Conservation (phyloP, 108 stramenopile species). For the Poteriospumella lacustris region DNA sequence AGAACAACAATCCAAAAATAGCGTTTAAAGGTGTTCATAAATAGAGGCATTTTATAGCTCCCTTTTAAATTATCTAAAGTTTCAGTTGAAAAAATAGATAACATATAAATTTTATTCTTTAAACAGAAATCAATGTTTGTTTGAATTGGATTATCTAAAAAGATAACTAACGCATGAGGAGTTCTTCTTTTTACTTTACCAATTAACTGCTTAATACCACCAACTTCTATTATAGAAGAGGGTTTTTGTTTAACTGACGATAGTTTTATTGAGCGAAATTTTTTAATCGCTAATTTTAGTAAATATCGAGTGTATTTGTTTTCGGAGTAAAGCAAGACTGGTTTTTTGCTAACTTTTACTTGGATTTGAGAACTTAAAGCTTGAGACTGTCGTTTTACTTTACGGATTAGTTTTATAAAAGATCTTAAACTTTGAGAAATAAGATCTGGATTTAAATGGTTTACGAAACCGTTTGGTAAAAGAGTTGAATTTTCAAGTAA, state of each 20-base stretch:
- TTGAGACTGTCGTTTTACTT: conserved; percentile 8
- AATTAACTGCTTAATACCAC: conserved; percentile 8
- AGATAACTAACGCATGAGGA: conserved; percentile 7
- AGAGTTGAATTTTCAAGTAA: conserved; percentile 9
- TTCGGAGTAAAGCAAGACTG: conserved; percentile 7
- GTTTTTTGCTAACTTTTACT: conserved; percentile 9
- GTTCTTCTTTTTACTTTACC: conserved; percentile 8
- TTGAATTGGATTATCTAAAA: conserved; percentile 9
- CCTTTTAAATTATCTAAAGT: conserved; percentile 9
- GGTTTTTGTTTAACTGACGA: conserved; percentile 8
- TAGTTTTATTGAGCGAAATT: conserved; percentile 9
- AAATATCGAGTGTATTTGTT: conserved; percentile 9
- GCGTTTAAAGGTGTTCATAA: conserved; percentile 8
- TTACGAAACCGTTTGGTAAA: conserved; percentile 8
- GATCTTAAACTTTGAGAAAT: conserved; percentile 9
- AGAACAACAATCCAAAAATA: conserved; percentile 9
- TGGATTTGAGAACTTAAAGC: conserved; percentile 8
- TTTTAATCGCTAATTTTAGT: conserved; percentile 9
- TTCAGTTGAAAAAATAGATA: conserved; percentile 9
- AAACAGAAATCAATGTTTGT: conserved; percentile 9
- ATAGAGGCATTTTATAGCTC: conserved; percentile 3
- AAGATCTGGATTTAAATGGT: conserved; percentile 8
- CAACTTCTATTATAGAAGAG: conserved; percentile 8
- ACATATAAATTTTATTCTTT: conserved; percentile 10
- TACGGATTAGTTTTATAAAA: conserved; percentile 9